Percentiles rank a stretch among this genome's conserved stretches.
Evolutionary conservation across 148 eudicot genomes (phyloP).

Genomic region (Heliamphora exappendiculata): DNA sequence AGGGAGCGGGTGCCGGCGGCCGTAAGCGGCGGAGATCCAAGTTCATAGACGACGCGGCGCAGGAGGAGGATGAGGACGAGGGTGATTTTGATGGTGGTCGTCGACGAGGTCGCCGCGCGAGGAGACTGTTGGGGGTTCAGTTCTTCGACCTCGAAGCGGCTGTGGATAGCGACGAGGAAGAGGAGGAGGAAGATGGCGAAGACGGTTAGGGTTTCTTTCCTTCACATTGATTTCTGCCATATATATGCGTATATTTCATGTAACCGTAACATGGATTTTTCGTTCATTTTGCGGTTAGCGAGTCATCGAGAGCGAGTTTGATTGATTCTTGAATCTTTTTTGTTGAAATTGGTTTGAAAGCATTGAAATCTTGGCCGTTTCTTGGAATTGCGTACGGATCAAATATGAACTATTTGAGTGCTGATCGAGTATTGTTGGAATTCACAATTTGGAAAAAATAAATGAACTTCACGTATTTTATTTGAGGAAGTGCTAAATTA

Average conservation of each 20-base stretch:
- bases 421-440: too few species aligned
- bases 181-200: conserved; percentile 80
- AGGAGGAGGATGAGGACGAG: conserved; percentile 52
- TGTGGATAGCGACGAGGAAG: conserved; percentile 75
- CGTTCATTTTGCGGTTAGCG: not conserved
- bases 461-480: not conserved
- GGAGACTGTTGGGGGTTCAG: conserved; percentile 20
- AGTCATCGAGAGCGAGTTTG: not conserved
- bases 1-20: conserved; percentile 23
- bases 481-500: too few species aligned
- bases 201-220: conserved; percentile 52
- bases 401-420: not conserved
- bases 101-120: conserved; percentile 15
- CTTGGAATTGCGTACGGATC: not conserved
- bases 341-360: not conserved
- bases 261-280: not conserved
- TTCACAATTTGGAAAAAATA: not conserved
- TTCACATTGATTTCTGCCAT: not conserved
- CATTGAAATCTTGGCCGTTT: not conserved
- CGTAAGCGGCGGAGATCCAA: conserved; percentile 56
- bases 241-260: not conserved
- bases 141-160: conserved; percentile 66
- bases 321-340: not conserved
- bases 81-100: conserved; percentile 25
- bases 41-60: conserved; percentile 64